Evolutionary conservation across 345 rosid species (phyloP), one percentile per base, ranked within the genome.

Genomic region (Psidium guajava): DNA sequence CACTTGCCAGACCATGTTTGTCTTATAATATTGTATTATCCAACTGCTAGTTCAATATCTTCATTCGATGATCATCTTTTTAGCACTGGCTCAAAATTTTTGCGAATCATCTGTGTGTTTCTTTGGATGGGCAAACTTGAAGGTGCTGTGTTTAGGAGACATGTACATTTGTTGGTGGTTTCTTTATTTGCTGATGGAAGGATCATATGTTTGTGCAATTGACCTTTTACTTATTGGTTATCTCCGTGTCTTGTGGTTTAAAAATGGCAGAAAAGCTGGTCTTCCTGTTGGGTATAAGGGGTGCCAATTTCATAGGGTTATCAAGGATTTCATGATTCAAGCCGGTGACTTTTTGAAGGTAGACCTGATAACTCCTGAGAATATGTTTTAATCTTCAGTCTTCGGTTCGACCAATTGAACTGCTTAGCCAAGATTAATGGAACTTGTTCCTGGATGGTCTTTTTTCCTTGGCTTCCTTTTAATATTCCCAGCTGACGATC

Each of bases 251-350:
- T 58, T 28, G 1, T 69, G 6, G 82, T 44, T 8, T 85, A 42
- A 80, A 86, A 87, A 81, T 85, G 85, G 73, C 95, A 97, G 99
- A 86, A 96, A 96, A 90, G 94, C 93, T 27, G 99, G 99, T 69
- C 84, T 95, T 89, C 99, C 99, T 3, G 94, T 96, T 90, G 98
- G 98, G 82, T 97, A 93, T 89, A 96, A 97, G 85, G 97, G 95
- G 36, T 96, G 97, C 86, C 99, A 96, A 73, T 96, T 97, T 84
- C 99, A 96, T 85, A 92, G 99, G 86, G 96, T 97, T 82, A 97
- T 97, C 84, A 97, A 95, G 88, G 99, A 97, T 87, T 97, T 97
- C 86, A 97, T 97, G 98, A 91, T 97, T 90, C 99, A 96, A 89
- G 95, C 98, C 58, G 99, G 99, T 86, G 99, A 97, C 83, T 96